phyloP scores from a whole-genome alignment of 805 yeast species.

The Yamadazyma endophytica region DNA sequence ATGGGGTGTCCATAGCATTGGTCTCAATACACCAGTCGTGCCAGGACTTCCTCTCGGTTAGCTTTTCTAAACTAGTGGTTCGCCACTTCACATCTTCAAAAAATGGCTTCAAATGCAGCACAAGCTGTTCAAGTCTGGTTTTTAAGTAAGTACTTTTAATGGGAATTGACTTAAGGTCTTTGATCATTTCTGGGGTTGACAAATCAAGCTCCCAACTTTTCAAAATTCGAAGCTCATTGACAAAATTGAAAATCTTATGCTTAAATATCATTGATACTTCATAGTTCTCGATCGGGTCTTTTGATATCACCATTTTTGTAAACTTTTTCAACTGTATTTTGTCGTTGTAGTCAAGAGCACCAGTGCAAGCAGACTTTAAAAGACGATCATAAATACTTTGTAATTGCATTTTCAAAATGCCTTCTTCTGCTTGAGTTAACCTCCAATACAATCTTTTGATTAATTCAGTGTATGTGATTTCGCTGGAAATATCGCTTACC shows the following conservation, averaged over 20 bases:
- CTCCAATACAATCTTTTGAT: constrained; percentile 4
- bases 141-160: constrained; percentile 2
- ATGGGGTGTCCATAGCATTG: constrained; percentile 1
- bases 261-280: constrained; percentile 17
- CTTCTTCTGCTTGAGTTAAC: not conserved
- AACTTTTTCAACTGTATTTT: constrained; percentile 2
- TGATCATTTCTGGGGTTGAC: not conserved
- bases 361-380: constrained; percentile 8
- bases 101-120: too few relatives aligned
- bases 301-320: constrained; percentile 11
- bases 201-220: constrained; percentile 7
- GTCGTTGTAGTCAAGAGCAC: constrained; percentile 6
- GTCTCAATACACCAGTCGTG: constrained; percentile 12
- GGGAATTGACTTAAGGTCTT: constrained; percentile 2
- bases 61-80: constrained; percentile 6
- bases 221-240: constrained; percentile 14
- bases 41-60: constrained; percentile 10
- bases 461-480: constrained; percentile 3
- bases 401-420: not conserved
- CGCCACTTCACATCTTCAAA: constrained; percentile 3
- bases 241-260: constrained; percentile 11
- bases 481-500: not conserved
- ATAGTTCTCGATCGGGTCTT: constrained; percentile 13
- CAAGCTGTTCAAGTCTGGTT: not conserved
- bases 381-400: constrained; percentile 2